Evolutionary conservation across 148 eudicot species (phyloP).

Genomic region (Rhododendron ferrugineum): DNA sequence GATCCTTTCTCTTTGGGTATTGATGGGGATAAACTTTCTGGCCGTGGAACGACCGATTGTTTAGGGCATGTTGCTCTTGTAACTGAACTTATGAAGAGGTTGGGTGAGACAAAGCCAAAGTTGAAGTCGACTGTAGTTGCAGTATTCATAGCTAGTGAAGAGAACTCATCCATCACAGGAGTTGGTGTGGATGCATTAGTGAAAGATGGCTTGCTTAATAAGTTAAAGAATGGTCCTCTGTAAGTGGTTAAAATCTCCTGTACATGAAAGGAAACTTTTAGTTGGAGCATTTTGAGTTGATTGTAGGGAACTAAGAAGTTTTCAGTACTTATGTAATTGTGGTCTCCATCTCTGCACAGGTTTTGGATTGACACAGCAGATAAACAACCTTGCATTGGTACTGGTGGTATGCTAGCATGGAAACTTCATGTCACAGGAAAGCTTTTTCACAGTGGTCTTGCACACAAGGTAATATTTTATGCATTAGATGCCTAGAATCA

Average conservation of each 20-base stretch:
- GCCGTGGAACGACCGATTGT: slow-evolving; percentile 98
- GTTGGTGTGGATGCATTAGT: slow-evolving; percentile 94
- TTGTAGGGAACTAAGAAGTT: background rate
- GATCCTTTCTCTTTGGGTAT: slow-evolving; percentile 90
- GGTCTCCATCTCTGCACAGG: slow-evolving; percentile 30
- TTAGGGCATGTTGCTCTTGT: slow-evolving; percentile 96
- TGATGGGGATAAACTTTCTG: slow-evolving; percentile 86
- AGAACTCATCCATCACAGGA: slow-evolving; percentile 83
- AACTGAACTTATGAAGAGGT: slow-evolving; percentile 78
- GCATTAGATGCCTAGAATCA: background rate
- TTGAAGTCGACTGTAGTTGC: slow-evolving; percentile 90
- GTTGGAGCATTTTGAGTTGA: background rate
- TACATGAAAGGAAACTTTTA: background rate
- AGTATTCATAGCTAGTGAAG: slow-evolving; percentile 95
- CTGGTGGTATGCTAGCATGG: slow-evolving; percentile 96
- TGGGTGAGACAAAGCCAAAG: slow-evolving; percentile 76
- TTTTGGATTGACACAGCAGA: slow-evolving; percentile 99
- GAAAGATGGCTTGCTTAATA: slow-evolving; percentile 72
- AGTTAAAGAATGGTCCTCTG: slow-evolving; percentile 89
- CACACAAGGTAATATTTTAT: slow-evolving; percentile 67
- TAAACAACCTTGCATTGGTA: slow-evolving; percentile 99
- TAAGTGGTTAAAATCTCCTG: slow-evolving; percentile 28
- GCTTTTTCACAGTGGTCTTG: slow-evolving; percentile 95
- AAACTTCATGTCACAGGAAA: slow-evolving; percentile 76
- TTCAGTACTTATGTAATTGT: background rate